Evolutionary conservation across 2,329 filamentous ascomycete genomes (phyloP).

Genomic region (Xylaria sp.): DNA sequence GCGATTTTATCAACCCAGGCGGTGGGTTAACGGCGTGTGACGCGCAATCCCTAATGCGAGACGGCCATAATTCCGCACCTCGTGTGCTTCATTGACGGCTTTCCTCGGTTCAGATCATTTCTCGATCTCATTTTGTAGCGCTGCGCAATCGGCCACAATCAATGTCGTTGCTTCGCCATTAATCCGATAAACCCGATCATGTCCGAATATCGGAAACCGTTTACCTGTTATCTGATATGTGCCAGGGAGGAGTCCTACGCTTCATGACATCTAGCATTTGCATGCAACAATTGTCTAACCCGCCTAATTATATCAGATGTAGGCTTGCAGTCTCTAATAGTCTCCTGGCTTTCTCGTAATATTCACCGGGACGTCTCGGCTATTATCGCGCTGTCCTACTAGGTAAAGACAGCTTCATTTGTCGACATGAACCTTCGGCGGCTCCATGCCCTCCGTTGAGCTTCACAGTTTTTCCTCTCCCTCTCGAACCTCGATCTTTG

Average conservation of each 20-base stretch:
- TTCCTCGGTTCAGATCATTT: slow-evolving; percentile 15
- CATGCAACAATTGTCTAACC: background rate
- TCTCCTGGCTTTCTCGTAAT: background rate
- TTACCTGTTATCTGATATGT: background rate
- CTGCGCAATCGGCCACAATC: background rate
- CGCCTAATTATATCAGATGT: slow-evolving; percentile 3
- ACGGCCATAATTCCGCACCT: slow-evolving; percentile 24
- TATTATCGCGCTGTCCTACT: background rate
- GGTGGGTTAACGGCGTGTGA: background rate
- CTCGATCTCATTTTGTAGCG: background rate
- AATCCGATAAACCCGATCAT: slow-evolving; percentile 4
- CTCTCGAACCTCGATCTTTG: slow-evolving; percentile 36
- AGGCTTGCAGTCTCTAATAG: slow-evolving; percentile 1
- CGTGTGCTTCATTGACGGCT: slow-evolving; percentile 13
- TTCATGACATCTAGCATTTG: background rate
- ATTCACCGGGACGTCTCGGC: background rate
- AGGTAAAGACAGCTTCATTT: background rate
- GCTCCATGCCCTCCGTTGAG: slow-evolving; percentile 17
- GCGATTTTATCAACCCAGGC: background rate
- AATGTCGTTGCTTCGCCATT: background rate
- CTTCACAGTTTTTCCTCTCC: slow-evolving; percentile 27
- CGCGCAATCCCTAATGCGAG: background rate
- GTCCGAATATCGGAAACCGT: slow-evolving; percentile 2
- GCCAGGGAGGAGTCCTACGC: background rate
- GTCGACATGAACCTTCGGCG: slow-evolving; percentile 20